These are phyloP conservation scores for Actinomucor elegans DNA, from an alignment of 371 early-diverging fungal species.

Conservation along the genomic window DNA sequence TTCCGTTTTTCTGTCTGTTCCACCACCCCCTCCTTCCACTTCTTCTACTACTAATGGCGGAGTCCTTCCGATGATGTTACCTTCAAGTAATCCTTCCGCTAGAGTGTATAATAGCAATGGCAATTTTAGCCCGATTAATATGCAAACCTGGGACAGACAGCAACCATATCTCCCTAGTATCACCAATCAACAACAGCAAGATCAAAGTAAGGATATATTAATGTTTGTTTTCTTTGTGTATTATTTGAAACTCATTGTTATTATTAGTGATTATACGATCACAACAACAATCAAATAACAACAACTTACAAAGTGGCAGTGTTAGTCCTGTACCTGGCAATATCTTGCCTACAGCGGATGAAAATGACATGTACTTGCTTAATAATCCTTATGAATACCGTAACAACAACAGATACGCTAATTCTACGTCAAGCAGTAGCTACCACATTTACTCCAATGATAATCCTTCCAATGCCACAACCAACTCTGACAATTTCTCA, in stretches of 20 bases:
- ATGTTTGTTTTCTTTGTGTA: constrained; percentile 6
- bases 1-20: constrained; percentile 19
- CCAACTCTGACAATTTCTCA: neutral
- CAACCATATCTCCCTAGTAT: constrained; percentile 22
- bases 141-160: constrained; percentile 17
- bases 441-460: neutral
- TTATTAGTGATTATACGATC: constrained; percentile 19
- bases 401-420: neutral
- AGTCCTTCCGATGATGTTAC: constrained; percentile 13
- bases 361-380: constrained; percentile 23
- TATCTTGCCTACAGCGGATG: constrained; percentile 15
- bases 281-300: constrained; percentile 18
- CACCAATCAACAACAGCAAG: constrained; percentile 18
- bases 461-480: neutral
- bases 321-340: constrained; percentile 34
- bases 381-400: constrained; percentile 17
- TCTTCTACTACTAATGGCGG: neutral
- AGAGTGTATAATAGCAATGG: constrained; percentile 2
- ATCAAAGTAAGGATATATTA: constrained; percentile 11
- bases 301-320: constrained; percentile 31
- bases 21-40: constrained; percentile 8
- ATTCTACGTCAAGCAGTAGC: neutral
- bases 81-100: neutral
- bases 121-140: constrained; percentile 7
- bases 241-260: constrained; percentile 2